phyloP scores from a whole-genome alignment of 1,284 basidiomycete species.

The Trichosporon faecale region DNA sequence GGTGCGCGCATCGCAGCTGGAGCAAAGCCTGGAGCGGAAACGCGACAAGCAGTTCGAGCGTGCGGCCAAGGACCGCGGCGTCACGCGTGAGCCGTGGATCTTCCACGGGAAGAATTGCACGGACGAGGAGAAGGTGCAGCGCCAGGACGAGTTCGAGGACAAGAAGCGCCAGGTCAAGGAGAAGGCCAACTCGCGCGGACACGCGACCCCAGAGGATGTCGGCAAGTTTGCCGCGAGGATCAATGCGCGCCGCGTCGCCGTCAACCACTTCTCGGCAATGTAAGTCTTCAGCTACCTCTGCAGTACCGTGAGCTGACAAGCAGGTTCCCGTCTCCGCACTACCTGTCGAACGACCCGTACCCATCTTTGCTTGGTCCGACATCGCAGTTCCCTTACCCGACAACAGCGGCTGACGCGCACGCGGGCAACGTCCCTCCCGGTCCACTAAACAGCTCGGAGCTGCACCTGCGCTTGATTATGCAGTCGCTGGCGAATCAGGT shows the following conservation, averaged over 20 bases:
- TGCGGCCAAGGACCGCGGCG: conserved; percentile 25
- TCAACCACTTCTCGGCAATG: conserved; percentile 82
- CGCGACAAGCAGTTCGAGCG: conserved; percentile 33
- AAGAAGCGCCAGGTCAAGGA: conserved; percentile 56
- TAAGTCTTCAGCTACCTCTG: conserved; percentile 38
- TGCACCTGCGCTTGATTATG: conserved; percentile 53
- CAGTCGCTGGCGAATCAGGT: conserved; percentile 48
- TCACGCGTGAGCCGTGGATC: conserved; percentile 20
- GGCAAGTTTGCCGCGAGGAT: conserved; percentile 70
- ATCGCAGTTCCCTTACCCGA: conserved; percentile 46
- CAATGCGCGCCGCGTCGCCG: conserved; percentile 63
- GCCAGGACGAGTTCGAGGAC: conserved; percentile 49
- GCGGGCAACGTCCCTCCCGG: conserved; percentile 21
- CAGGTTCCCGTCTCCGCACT: conserved; percentile 37
- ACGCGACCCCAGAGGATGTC: conserved; percentile 78
- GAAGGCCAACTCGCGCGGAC: conserved; percentile 66
- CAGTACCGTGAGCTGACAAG: background rate
- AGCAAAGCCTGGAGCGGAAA: conserved; percentile 44
- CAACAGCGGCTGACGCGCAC: conserved; percentile 11
- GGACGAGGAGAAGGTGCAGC: conserved; percentile 52
- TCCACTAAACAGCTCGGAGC: conserved; percentile 39
- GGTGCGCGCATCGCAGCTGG: conserved; percentile 38
- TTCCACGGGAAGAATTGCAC: conserved; percentile 18
- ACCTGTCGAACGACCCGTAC: conserved; percentile 33
- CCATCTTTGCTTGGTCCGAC: conserved; percentile 55